Percentiles rank a stretch among this genome's conserved stretches.
Evolutionary conservation across 1,139 yeast genomes (phyloP).

Genomic region (Saccharomyces hybrid): DNA sequence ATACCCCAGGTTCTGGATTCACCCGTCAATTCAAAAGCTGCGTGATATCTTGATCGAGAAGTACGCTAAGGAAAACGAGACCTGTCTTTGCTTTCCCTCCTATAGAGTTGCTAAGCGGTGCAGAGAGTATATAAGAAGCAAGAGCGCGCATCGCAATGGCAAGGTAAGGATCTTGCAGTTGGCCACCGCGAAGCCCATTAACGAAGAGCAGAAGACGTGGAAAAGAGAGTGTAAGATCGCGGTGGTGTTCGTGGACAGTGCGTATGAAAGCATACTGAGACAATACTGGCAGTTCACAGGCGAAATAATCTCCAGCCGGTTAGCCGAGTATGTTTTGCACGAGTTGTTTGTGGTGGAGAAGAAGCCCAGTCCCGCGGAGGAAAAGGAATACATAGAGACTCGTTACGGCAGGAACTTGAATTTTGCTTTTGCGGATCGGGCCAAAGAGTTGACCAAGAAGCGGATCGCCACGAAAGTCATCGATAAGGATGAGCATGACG

Average conservation of each 20-base stretch:
- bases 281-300: constrained; percentile 97
- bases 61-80: constrained; percentile 68
- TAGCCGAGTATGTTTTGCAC: constrained; percentile 75
- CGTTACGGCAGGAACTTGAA: constrained; percentile 86
- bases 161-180: constrained; percentile 69
- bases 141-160: constrained; percentile 55
- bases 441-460: constrained; percentile 63
- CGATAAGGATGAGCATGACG: constrained; percentile 34
- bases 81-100: constrained; percentile 65
- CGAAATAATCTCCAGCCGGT: constrained; percentile 87
- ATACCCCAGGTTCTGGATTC: constrained; percentile 84
- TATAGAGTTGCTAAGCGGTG: constrained; percentile 77
- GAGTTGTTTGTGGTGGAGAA: constrained; percentile 39
- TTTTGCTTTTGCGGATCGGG: constrained; percentile 63
- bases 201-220: constrained; percentile 50
- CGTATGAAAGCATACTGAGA: constrained; percentile 54
- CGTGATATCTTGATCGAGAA: constrained; percentile 40
- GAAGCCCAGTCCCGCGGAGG: constrained; percentile 34
- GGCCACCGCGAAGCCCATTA: constrained; percentile 64
- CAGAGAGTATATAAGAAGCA: constrained; percentile 57
- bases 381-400: constrained; percentile 70
- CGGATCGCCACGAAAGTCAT: constrained; percentile 68
- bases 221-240: constrained; percentile 63
- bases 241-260: constrained; percentile 58
- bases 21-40: constrained; percentile 59